Base-by-base conservation (phyloP, 2,329 filamentous ascomycete genomes). In the Basipetospora chlamydospora region DNA sequence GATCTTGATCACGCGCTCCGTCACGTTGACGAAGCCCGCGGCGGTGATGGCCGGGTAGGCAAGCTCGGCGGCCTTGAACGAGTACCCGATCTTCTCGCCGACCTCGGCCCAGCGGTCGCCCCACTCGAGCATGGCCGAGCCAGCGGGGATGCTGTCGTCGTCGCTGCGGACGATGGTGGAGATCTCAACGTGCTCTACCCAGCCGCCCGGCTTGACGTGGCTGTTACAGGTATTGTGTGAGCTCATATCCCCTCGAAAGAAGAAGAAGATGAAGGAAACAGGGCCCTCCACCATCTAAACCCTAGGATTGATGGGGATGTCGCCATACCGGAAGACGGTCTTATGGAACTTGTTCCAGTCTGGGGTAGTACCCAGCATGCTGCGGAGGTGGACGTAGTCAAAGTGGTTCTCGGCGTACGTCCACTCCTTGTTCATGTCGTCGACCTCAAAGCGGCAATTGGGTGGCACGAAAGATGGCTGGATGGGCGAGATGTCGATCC, bases 401-500 rank as follows among this genome's bases (percentile, higher is more conserved):
- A 75, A 74, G 35, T 60, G 49, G 34, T 61, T 46, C 0, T 56
- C 46, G 0, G 62, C 56, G 25, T 56, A 71, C 49, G 56, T 69
- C 59, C 59, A 64, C 5, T 57, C 49, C 13, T 53, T 60, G 42
- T 70, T 69, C 23, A 72, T 64, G 43, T 80, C 73, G 49, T 80
- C 75, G 26, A 79, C 64, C 38, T 77, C 63, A 39, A 79, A 80
- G 41, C 67, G 65, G 37, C 76, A 71, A 45, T 80, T 80, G 12
- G 64, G 60, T 0, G 74, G 73, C 0, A 77, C 64, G 51, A 58
- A 69, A 12, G 56, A 56, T 3, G 70, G 70, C 41, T 76, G 71
- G 11, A 73, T 70, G 0, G 71, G 69, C 11, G 67, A 72, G 2
- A 76, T 56, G 43, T 76, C 71, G 3, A 67, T 66, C 8, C 70